Base-by-base conservation (phyloP, 2,329 filamentous ascomycete species). In the Elsinoe ampelina region DNA sequence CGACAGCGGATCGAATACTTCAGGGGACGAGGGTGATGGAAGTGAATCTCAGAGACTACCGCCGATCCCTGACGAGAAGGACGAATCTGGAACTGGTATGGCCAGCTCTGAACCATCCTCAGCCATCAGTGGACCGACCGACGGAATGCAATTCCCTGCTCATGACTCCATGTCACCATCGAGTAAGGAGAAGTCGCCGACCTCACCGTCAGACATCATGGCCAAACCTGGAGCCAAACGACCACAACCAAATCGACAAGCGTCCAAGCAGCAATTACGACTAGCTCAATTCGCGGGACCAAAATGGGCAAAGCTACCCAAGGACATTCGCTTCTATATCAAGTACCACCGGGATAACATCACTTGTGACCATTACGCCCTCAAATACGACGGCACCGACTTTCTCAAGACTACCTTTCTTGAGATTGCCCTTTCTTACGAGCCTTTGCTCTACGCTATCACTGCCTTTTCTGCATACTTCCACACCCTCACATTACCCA, bases 391-490 rank as follows among this genome's bases (percentile, higher is more conserved):
- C 65, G 76, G 79, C 10, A 79, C 83, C 45, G 77, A 84, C 60
- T 95, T 96, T 67, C 82, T 96, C 60, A 82, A 81, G 50, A 79
- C 77, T 8, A 83, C 82, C 5, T 79, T 95, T 42, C 77, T 91
- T 17, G 82, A 82, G 39, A 76, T 87, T 55, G 91, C 92, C 0
- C 69, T 91, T 50, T 80, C 80, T 68, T 85, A 90, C 67, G 87
- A 95, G 60, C 83, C 91, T 5, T 75, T 97, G 10, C 78, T 96
- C 4, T 90, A 95, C 68, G 90, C 91, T 0, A 74, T 96, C 3
- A 87, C 91, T 8, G 89, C 87, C 0, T 97, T 96, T 68, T 80
- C 92, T 10, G 88, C 91, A 0, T 97, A 96, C 66, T 89, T 95
- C 63, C 80, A 86, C 62, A 87, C 87, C 1, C 70, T 96, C 50